phyloP scores from a whole-genome alignment of 2,329 filamentous ascomycete species.

The Claviceps sp. region DNA sequence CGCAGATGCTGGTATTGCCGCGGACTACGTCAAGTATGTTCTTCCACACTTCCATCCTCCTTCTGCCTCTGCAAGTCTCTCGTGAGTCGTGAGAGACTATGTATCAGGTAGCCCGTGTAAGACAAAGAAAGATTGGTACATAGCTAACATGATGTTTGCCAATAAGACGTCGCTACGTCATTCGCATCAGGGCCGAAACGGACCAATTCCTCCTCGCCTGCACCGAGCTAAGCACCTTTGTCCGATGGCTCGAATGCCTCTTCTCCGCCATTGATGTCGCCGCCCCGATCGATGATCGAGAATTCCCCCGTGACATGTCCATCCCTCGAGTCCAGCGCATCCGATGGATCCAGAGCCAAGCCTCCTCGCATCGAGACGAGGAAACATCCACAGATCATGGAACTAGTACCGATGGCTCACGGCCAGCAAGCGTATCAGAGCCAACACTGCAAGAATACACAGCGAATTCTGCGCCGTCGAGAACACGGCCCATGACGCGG shows the following conservation, averaged over 20 bases:
- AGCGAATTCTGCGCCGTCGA: constrained; percentile 12
- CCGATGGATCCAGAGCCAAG: constrained; percentile 33
- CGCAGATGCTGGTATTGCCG: constrained; percentile 61
- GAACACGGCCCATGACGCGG: constrained; percentile 18
- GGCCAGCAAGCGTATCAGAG: neutral
- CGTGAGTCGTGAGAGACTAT: too few species aligned
- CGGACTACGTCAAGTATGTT: constrained; percentile 56
- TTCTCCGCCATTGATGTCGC: constrained; percentile 65
- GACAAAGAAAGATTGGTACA: too few species aligned
- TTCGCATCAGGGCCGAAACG: constrained; percentile 58
- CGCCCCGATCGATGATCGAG: constrained; percentile 55
- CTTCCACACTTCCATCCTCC: too few species aligned
- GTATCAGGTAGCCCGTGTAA: too few species aligned
- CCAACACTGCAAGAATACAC: constrained; percentile 5
- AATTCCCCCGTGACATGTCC: constrained; percentile 48
- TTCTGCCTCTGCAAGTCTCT: too few species aligned
- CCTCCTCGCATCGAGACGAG: constrained; percentile 10
- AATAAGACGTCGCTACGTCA: constrained; percentile 37
- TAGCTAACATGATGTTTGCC: neutral
- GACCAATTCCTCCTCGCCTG: constrained; percentile 63
- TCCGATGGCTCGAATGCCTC: constrained; percentile 54
- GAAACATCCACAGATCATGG: neutral
- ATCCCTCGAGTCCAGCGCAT: constrained; percentile 43
- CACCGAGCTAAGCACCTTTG: constrained; percentile 48
- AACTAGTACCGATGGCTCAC: constrained; percentile 3